Conservation (phyloP, 192 early-diverging fungal species). For the Coemansia sp. region DNA sequence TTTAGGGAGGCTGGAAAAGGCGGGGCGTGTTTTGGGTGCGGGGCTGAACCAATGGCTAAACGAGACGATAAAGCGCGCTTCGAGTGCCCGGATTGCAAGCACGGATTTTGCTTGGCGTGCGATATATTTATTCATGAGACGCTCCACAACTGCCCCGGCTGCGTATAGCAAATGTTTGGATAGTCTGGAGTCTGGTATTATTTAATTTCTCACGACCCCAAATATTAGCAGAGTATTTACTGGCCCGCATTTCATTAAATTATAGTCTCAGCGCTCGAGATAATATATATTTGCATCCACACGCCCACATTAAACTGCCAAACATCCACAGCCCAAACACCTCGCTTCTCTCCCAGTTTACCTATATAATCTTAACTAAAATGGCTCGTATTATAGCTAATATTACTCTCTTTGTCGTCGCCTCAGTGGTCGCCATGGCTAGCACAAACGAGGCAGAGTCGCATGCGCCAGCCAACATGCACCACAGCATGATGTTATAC, state of each 20-base stretch:
- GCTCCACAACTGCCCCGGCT: not conserved
- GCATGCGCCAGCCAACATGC: not conserved
- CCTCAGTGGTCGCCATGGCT: conserved; percentile 8
- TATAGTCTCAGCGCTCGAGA: not conserved
- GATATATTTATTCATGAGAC: conserved; percentile 4
- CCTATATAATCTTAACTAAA: not conserved
- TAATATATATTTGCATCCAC: not conserved
- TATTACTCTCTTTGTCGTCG: conserved; percentile 16
- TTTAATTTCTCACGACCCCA: not conserved
- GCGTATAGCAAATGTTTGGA: not conserved
- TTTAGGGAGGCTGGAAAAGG: conserved; percentile 62
- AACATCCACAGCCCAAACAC: not conserved
- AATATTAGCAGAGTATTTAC: not conserved
- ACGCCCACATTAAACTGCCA: too few species aligned
- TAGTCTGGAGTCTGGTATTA: not conserved
- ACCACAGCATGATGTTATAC: conserved; percentile 9
- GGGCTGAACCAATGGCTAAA: conserved; percentile 1
- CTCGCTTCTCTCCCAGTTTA: too few species aligned
- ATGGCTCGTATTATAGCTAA: conserved; percentile 36
- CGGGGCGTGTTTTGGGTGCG: conserved; percentile 47
- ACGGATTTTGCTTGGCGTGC: not conserved
- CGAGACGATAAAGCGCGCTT: not conserved
- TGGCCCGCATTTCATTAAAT: too few species aligned
- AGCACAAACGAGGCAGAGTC: not conserved
- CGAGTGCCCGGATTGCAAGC: not conserved